These are phyloP conservation scores for Penicillium sp. DNA, from an alignment of 2,329 filamentous ascomycete genomes.

Conservation along the genomic window DNA sequence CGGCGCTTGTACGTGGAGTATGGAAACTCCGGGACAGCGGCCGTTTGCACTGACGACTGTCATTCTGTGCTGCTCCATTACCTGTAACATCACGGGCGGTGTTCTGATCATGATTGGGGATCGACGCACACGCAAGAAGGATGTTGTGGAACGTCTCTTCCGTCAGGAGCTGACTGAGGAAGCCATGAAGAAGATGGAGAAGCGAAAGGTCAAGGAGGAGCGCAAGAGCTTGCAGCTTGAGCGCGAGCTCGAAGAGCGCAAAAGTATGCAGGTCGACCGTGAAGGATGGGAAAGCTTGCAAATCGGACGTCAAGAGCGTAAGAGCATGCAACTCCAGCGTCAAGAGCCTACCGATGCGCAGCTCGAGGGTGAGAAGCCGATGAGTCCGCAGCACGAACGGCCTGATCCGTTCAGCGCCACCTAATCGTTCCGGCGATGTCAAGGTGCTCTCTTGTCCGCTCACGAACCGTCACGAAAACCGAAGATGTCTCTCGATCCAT, in stretches of 20 bases:
- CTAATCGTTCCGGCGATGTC: conserved; percentile 7
- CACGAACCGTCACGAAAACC: conserved; percentile 14
- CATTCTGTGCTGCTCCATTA: conserved; percentile 77
- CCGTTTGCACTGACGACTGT: conserved; percentile 74
- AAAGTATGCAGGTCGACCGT: background rate
- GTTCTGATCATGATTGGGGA: conserved; percentile 77
- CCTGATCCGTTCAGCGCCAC: conserved; percentile 18
- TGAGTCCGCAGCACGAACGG: conserved; percentile 21
- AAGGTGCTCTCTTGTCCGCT: background rate
- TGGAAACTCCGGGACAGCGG: conserved; percentile 65
- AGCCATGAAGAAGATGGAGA: conserved; percentile 60
- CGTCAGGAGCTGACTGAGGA: conserved; percentile 72
- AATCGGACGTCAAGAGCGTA: conserved; percentile 12
- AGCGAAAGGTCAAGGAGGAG: conserved; percentile 47
- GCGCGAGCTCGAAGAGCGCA: conserved; percentile 12
- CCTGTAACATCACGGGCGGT: conserved; percentile 74
- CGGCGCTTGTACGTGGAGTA: conserved; percentile 76
- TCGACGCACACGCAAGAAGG: conserved; percentile 77
- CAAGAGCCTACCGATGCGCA: conserved; percentile 26
- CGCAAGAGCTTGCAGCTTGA: conserved; percentile 25
- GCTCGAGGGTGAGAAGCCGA: conserved; percentile 27
- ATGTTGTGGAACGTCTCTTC: conserved; percentile 75
- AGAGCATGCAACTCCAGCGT: background rate
- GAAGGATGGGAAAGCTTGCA: conserved; percentile 30
- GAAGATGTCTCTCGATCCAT: conserved; percentile 6